A percentile compares a stretch with the other conserved stretches of the same genome.
These are phyloP conservation scores for Teratosphaeria gauchensis DNA, from an alignment of 2,329 filamentous ascomycete species.

Conservation along the genomic window DNA sequence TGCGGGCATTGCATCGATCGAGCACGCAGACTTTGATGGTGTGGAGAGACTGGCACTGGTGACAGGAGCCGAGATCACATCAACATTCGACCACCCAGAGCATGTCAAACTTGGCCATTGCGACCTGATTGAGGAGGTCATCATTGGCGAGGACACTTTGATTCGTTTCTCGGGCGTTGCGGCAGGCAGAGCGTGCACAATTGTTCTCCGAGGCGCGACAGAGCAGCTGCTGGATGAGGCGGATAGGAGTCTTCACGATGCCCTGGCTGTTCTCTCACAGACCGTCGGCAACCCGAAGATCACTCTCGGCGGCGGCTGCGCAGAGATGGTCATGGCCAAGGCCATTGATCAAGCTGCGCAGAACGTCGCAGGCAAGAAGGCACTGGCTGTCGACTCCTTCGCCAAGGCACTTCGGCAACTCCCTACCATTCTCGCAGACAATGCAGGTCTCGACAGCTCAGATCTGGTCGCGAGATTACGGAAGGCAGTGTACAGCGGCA, in stretches of 20 bases:
- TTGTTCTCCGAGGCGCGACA: constrained; percentile 90
- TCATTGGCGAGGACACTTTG: constrained; percentile 93
- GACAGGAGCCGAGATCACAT: constrained; percentile 93
- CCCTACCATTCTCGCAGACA: constrained; percentile 93
- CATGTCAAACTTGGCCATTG: constrained; percentile 93
- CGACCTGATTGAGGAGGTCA: constrained; percentile 92
- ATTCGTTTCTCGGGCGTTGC: constrained; percentile 97
- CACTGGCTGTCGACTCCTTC: constrained; percentile 84
- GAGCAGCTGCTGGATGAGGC: constrained; percentile 96
- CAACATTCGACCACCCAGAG: constrained; percentile 95
- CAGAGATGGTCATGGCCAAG: constrained; percentile 99
- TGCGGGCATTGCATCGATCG: constrained; percentile 94
- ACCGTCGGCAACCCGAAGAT: constrained; percentile 91
- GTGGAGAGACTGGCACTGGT: constrained; percentile 92
- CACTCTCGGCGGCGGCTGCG: constrained; percentile 88
- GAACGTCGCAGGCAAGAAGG: constrained; percentile 93
- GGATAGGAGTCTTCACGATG: constrained; percentile 91
- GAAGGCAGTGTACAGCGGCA: constrained; percentile 88
- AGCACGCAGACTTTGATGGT: constrained; percentile 97
- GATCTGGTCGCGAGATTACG: constrained; percentile 85
- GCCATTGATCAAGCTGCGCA: constrained; percentile 89
- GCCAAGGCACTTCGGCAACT: constrained; percentile 82
- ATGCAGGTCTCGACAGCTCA: constrained; percentile 89
- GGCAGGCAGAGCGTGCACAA: constrained; percentile 87
- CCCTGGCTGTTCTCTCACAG: constrained; percentile 89